Evolutionary conservation across 2,329 filamentous ascomycete genomes (phyloP), one percentile per base, ranked within the genome.

Genomic region (Stemphylium beticola): DNA sequence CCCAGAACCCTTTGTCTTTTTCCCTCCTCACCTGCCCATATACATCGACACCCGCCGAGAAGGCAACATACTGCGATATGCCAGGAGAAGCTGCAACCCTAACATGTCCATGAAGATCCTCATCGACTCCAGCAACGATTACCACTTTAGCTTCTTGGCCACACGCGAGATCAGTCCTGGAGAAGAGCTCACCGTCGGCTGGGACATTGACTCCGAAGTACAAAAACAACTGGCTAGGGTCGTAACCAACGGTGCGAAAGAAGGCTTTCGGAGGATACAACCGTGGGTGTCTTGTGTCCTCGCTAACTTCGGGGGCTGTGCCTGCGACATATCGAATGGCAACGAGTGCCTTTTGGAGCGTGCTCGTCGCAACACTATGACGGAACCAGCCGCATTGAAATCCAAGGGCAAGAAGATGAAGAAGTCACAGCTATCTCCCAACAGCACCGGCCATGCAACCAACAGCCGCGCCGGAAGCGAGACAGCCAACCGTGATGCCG

Each of bases 141-240:
- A 93, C 69, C 91, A 95, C 71, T 96, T 98, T 74, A 97, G 93
- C 85, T 88, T 97, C 60, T 86, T 96, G 55, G 92, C 92, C 65
- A 91, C 91, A 64, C 85, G 89, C 48, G 83, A 88, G 33, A 92
- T 98, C 84, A 66, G 91, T 81, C 22, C 84, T 82, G 64, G 84
- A 79, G 48, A 91, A 81, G 91, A 91, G 86, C 69, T 93, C 82
- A 76, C 85, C 75, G 61, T 83, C 83, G 62, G 84, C 79, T 84
- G 82, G 82, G 65, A 88, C 80, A 70, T 83, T 78, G 58, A 75
- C 45, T 67, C 67, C 2, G 68, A 73, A 43, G 68, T 76, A 4
- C 81, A 84, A 29, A 85, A 85, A 73, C 76, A 86, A 4, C 81
- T 86, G 38, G 74, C 86, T 4, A 79, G 89, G 10, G 87, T 86